A percentile compares a stretch with the other conserved stretches of the same genome.
Evolutionary conservation across 257 asterid genomes (phyloP).

Genomic region (Avicennia marina): DNA sequence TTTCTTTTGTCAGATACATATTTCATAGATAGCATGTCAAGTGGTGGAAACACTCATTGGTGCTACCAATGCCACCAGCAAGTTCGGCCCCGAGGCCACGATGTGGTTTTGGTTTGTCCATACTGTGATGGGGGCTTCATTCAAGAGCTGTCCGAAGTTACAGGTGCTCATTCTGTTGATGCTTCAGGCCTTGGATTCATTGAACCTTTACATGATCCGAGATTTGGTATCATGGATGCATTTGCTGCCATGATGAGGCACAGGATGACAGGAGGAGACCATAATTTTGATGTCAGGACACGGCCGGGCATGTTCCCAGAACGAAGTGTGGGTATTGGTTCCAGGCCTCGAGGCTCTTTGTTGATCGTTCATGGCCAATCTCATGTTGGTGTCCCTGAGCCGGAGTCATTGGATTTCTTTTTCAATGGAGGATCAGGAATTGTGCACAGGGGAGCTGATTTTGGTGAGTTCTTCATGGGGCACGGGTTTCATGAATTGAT

Average conservation of each 20-base stretch:
- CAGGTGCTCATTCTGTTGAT: slow-evolving; percentile 27
- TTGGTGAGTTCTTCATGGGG: slow-evolving; percentile 36
- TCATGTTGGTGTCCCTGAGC: slow-evolving; percentile 17
- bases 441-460: slow-evolving; percentile 35
- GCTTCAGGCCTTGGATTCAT: slow-evolving; percentile 31
- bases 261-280: slow-evolving; percentile 74
- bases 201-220: slow-evolving; percentile 35
- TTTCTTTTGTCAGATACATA: not conserved
- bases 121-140: slow-evolving; percentile 76
- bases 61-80: slow-evolving; percentile 81
- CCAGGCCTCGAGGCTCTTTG: slow-evolving; percentile 44
- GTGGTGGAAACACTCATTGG: slow-evolving; percentile 74
- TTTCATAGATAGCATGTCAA: slow-evolving; percentile 35
- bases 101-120: slow-evolving; percentile 50
- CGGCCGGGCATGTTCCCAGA: slow-evolving; percentile 47
- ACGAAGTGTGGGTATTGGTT: slow-evolving; percentile 31
- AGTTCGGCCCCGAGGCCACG: slow-evolving; percentile 39
- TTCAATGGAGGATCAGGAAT: slow-evolving; percentile 24
- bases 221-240: slow-evolving; percentile 53
- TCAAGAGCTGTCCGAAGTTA: slow-evolving; percentile 66
- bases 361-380: slow-evolving; percentile 48
- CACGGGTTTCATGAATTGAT: slow-evolving; percentile 39
- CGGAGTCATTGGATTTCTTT: slow-evolving; percentile 35
- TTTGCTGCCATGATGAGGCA: slow-evolving; percentile 71
- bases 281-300: slow-evolving; percentile 55